Evolutionary conservation across 1,284 basidiomycete species (phyloP).

Genomic region (Sanghuangporus sanghuang): DNA sequence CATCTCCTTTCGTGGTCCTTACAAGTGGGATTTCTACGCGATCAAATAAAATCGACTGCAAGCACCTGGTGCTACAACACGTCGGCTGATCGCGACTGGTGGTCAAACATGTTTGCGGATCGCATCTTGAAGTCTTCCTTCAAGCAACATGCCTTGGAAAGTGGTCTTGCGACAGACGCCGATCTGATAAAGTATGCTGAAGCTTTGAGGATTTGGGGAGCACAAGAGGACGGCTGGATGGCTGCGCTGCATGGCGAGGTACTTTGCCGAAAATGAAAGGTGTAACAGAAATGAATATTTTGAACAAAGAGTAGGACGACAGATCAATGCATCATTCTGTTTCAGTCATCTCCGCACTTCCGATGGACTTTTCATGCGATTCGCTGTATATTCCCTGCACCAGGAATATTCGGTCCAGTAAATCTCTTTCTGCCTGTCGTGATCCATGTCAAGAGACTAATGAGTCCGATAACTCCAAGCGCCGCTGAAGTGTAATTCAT

Average conservation of each 20-base stretch:
- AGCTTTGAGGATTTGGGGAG: constrained; percentile 29
- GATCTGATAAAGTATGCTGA: constrained; percentile 25
- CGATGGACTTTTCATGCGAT: not conserved
- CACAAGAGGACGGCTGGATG: constrained; percentile 32
- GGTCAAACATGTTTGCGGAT: constrained; percentile 32
- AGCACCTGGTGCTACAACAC: constrained; percentile 33
- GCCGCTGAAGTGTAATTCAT: constrained; percentile 19
- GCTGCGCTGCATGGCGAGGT: constrained; percentile 32
- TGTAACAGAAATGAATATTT: not conserved
- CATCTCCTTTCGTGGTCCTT: constrained; percentile 28
- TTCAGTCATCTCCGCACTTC: not conserved
- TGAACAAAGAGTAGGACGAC: not conserved
- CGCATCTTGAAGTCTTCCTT: constrained; percentile 29
- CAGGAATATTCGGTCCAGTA: constrained; percentile 6
- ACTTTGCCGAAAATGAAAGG: constrained; percentile 24
- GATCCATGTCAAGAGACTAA: constrained; percentile 15
- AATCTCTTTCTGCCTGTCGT: constrained; percentile 12
- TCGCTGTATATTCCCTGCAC: not conserved
- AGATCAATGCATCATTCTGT: not conserved
- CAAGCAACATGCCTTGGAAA: constrained; percentile 25
- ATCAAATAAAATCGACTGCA: constrained; percentile 24
- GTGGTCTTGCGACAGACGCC: constrained; percentile 25
- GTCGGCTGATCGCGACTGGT: constrained; percentile 32
- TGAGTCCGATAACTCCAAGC: constrained; percentile 14
- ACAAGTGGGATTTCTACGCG: constrained; percentile 27